Percentiles rank a stretch among this genome's conserved stretches.
Conservation (phyloP, 257 asterid species). For the Solanum pimpinellifolium region DNA sequence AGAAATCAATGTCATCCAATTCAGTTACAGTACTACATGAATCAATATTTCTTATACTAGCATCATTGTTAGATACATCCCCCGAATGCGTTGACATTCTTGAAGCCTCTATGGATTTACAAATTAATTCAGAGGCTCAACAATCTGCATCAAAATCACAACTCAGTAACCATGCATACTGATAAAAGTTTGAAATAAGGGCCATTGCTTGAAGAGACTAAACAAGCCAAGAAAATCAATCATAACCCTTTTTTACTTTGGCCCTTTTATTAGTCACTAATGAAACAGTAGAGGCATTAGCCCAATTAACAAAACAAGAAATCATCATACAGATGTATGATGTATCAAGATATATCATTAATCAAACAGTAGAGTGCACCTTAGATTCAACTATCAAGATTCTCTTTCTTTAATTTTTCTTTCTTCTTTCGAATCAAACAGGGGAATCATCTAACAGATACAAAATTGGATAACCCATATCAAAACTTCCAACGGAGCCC, state of each 20-base stretch:
- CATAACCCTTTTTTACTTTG: not conserved
- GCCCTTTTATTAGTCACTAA: not conserved
- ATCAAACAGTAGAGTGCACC: not conserved
- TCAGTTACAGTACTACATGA: slow-evolving; percentile 22
- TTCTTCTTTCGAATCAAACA: not conserved
- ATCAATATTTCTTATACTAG: slow-evolving; percentile 18
- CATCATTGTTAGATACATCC: slow-evolving; percentile 26
- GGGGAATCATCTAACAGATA: not conserved
- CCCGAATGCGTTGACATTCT: slow-evolving; percentile 33
- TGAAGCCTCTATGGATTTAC: not conserved
- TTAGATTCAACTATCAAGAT: not conserved
- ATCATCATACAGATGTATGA: not conserved
- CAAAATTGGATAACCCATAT: not conserved
- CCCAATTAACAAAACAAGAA: not conserved
- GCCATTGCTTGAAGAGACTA: not conserved
- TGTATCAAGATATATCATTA: not conserved
- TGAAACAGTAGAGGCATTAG: not conserved
- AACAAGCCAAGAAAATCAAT: not conserved
- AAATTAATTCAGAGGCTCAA: not conserved
- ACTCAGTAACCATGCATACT: not conserved
- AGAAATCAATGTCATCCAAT: slow-evolving; percentile 44
- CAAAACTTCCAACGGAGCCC: not conserved
- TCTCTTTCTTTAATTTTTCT: too few species aligned
- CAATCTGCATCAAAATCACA: not conserved
- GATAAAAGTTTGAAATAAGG: not conserved